These are phyloP conservation scores for Capsicum chinense DNA, from an alignment of 257 asterid genomes.

Conservation along the genomic window DNA sequence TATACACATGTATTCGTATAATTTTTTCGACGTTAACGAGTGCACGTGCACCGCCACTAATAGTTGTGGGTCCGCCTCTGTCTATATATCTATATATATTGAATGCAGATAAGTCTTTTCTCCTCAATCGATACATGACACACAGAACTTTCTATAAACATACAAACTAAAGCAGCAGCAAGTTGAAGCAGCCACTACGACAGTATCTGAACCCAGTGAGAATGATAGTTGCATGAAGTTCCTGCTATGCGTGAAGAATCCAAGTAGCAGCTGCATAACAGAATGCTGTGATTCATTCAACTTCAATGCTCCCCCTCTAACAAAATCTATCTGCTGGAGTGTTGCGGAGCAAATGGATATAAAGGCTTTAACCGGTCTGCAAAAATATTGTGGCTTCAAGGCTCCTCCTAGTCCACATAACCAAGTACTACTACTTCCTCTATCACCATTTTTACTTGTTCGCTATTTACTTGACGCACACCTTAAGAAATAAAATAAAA, in stretches of 20 bases:
- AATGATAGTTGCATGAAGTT: neutral
- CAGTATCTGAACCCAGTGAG: neutral
- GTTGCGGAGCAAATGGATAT: neutral
- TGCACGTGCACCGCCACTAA: too few species aligned
- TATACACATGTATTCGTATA: too few species aligned
- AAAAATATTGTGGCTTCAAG: neutral
- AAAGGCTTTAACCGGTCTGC: neutral
- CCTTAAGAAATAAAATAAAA: too few species aligned
- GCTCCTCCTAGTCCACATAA: neutral
- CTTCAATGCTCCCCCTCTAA: neutral
- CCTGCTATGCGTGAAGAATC: neutral
- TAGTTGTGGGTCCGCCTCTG: too few species aligned
- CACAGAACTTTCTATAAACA: neutral
- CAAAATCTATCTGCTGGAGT: neutral
- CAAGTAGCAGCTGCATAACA: conserved; percentile 9
- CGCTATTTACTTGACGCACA: too few species aligned
- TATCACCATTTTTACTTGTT: too few species aligned
- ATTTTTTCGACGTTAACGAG: too few species aligned
- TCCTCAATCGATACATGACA: too few species aligned
- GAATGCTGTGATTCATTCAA: neutral
- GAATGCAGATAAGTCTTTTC: neutral
- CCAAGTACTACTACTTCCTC: neutral
- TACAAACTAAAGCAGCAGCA: neutral
- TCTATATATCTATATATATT: neutral
- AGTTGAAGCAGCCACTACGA: neutral